Conservation (phyloP, 306 rosid species). For the Lathyrus oleraceus region DNA sequence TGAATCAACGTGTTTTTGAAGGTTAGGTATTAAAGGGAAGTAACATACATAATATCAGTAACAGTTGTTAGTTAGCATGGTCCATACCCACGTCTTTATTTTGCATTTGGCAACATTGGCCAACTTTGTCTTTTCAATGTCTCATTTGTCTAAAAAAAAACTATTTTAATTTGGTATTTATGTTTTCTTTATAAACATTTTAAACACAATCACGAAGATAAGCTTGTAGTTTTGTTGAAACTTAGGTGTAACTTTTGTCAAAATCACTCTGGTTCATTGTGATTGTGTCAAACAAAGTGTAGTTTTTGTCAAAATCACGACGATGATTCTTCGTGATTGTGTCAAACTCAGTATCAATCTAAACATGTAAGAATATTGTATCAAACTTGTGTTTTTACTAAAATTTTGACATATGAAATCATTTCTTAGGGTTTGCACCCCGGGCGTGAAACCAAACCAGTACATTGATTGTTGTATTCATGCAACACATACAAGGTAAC, state of each 20-base stretch:
- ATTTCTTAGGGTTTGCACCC: neutral
- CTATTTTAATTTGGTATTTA: too few species aligned
- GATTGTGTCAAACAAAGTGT: too few species aligned
- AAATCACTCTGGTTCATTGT: too few species aligned
- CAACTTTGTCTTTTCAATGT: neutral
- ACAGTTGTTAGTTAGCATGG: neutral
- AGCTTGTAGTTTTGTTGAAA: too few species aligned
- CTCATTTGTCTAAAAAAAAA: neutral
- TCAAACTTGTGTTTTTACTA: too few species aligned
- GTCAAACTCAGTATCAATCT: neutral
- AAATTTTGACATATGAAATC: too few species aligned
- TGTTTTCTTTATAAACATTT: too few species aligned
- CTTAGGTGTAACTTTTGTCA: too few species aligned
- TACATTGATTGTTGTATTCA: conserved; percentile 15
- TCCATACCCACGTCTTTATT: neutral
- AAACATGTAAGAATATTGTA: too few species aligned
- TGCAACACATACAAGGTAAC: conserved; percentile 26
- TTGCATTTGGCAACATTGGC: neutral
- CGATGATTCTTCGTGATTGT: too few species aligned
- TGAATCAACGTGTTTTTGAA: conserved; percentile 18
- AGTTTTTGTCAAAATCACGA: too few species aligned
- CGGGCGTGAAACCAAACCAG: conserved; percentile 1
- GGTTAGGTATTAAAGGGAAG: neutral
- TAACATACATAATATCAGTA: neutral
- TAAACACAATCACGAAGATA: too few species aligned